These are phyloP conservation scores for Paratinospora sagittata DNA, from an alignment of 164 flowering plant genomes.

Conservation along the genomic window DNA sequence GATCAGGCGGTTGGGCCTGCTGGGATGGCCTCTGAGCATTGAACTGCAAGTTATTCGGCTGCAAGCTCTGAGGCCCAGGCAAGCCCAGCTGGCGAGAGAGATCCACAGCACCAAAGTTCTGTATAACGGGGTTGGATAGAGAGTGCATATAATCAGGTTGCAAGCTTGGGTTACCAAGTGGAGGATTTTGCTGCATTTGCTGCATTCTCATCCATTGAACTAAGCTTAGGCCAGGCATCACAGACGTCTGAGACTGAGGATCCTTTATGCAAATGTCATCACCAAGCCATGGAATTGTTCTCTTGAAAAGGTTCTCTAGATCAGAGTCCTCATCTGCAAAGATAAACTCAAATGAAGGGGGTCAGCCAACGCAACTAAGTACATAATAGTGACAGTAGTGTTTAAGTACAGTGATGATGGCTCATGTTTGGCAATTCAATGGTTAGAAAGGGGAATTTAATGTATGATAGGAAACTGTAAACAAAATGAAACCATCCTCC, in stretches of 20 bases:
- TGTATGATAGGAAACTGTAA: too few species aligned
- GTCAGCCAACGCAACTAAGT: conserved; percentile 1
- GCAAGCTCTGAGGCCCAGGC: conserved; percentile 48
- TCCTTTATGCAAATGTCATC: conserved; percentile 72
- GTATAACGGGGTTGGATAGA: conserved; percentile 42
- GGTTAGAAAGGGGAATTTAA: not conserved
- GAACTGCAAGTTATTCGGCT: conserved; percentile 51
- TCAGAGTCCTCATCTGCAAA: conserved; percentile 77
- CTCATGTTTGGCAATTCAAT: not conserved
- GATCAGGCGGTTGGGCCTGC: conserved; percentile 58
- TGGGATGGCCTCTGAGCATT: conserved; percentile 51
- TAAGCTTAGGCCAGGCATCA: conserved; percentile 66
- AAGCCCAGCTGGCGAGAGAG: conserved; percentile 68
- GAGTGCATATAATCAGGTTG: conserved; percentile 61
- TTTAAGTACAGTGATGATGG: not conserved
- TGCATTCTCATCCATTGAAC: conserved; percentile 98
- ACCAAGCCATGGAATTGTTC: conserved; percentile 90
- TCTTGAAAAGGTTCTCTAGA: conserved; percentile 61
- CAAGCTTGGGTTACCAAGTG: conserved; percentile 39
- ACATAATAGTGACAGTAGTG: not conserved
- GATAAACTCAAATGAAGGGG: not conserved
- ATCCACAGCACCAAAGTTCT: conserved; percentile 51
- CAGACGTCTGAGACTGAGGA: conserved; percentile 37
- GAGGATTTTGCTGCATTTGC: conserved; percentile 79
- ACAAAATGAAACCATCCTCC: too few species aligned